Conservation (phyloP, 495 filamentous ascomycete genomes). For the Pyrenula massariospora region DNA sequence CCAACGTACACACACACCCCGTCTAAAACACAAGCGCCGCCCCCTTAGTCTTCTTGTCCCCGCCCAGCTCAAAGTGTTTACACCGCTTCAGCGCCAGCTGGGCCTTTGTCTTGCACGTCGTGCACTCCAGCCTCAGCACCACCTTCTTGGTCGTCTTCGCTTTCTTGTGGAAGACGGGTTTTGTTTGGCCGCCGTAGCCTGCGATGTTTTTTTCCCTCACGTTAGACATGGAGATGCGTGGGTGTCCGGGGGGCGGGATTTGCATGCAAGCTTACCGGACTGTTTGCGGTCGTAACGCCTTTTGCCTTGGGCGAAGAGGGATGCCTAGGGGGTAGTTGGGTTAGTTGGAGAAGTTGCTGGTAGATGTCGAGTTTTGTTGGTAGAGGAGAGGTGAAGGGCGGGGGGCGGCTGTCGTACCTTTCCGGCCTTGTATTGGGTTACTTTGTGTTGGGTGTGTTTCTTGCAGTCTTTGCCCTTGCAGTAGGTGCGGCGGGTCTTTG, state of each 20-base stretch:
- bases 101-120: conserved; percentile 93
- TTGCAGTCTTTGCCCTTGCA: conserved; percentile 92
- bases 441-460: conserved; percentile 91
- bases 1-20: not conserved
- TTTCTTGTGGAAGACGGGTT: conserved; percentile 99
- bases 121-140: conserved; percentile 94
- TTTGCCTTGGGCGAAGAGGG: conserved; percentile 95
- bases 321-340: conserved; percentile 47
- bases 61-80: conserved; percentile 99
- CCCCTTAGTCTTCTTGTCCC: conserved; percentile 99
- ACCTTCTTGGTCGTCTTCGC: conserved; percentile 99
- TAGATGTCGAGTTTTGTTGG: no score
- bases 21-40: conserved; percentile 95
- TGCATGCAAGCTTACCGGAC: no score
- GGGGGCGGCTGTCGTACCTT: conserved; percentile 45
- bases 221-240: no score
- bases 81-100: conserved; percentile 96
- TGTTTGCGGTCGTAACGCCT: conserved; percentile 99
- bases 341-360: not conserved
- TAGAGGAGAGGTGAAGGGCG: not conserved
- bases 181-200: conserved; percentile 99
- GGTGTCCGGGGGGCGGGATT: no score
- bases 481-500: conserved; percentile 84
- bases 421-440: conserved; percentile 95
- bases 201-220: no score